These are phyloP conservation scores for Andrographis paniculata DNA, from an alignment of 305 asterid genomes.

Conservation along the genomic window DNA sequence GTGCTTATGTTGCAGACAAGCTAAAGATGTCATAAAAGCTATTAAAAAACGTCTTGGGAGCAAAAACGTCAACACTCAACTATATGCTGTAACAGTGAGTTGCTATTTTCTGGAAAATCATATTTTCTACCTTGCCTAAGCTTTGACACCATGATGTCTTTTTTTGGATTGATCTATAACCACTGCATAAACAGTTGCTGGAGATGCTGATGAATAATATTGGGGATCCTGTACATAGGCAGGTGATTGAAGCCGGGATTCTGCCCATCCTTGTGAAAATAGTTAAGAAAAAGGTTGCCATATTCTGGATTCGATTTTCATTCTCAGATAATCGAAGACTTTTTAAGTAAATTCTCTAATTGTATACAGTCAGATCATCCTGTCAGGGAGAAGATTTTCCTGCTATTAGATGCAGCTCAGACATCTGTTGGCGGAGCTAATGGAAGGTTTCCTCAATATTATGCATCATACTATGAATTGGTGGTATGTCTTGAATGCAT, in stretches of 20 bases:
- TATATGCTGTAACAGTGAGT: conserved; percentile 67
- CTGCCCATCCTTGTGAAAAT: conserved; percentile 81
- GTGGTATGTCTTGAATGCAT: conserved; percentile 57
- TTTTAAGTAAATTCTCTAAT: conserved; percentile 8
- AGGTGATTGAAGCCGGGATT: conserved; percentile 69
- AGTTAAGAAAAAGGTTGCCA: conserved; percentile 74
- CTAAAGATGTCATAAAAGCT: conserved; percentile 84
- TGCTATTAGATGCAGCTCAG: conserved; percentile 89
- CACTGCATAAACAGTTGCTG: conserved; percentile 53
- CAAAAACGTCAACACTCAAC: conserved; percentile 52
- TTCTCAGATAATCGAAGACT: conserved; percentile 8
- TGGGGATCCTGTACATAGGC: conserved; percentile 87
- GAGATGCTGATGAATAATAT: conserved; percentile 94
- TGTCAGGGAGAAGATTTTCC: conserved; percentile 81
- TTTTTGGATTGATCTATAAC: conserved; percentile 14
- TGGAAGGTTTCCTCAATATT: conserved; percentile 89
- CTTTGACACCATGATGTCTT: conserved; percentile 4
- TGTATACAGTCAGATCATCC: conserved; percentile 59
- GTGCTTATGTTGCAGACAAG: conserved; percentile 47
- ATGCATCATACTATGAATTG: conserved; percentile 75
- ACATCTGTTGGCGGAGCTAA: conserved; percentile 93
- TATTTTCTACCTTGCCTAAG: conserved; percentile 6
- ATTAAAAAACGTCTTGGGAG: conserved; percentile 85
- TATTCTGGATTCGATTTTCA: conserved; percentile 7
- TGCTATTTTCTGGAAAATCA: conserved; percentile 9